Base-by-base conservation (phyloP, 2,329 filamentous ascomycete species). In the Biscogniauxia sp. region DNA sequence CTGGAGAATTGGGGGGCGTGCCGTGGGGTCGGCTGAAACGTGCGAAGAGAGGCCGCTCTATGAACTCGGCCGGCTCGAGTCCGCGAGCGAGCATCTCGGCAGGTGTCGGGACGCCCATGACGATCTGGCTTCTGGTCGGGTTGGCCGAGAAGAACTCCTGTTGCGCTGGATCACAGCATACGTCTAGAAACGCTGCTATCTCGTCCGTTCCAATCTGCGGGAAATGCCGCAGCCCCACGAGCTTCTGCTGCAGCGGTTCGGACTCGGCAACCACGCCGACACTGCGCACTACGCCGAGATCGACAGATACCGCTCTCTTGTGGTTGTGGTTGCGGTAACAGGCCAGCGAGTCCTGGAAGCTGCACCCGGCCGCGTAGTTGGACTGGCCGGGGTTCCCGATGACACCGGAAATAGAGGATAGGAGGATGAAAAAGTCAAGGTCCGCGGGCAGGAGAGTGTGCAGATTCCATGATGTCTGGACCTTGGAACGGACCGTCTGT, bases 131-230 rank as follows among this genome's bases (percentile, higher is more conserved):
- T n/a, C n/a, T n/a, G n/a, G n/a, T 61, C 15, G 51, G 55, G 8
- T 53, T 52, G 15, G 51, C 53, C n/a, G 63, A n/a, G n/a, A n/a
- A n/a, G n/a, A n/a, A n/a, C n/a, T n/a, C n/a, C n/a, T n/a, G 61
- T 20, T 41, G 28, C 13, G 56, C 52, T 3, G 69, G 70, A 25
- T 70, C 67, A 51, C 67, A 70, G 20, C 50, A 57, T 2, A 66
- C 23, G n/a, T 63, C 66, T 0, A 74, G 56, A 20, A 73, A 54
- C 0, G 67, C 67, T 5, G 71, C 52, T 2, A 73, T 45, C 9
- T 73, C 71, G 3, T 23, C 53, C 4, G 61, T 64, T 28, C 69
- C 64, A 17, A 73, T 64, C n/a, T n/a, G n/a, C 41, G 64, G 26
- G 26, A 28, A 5, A 9, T 5, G 64, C 50, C 54, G 37, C 62